Evolutionary conservation across 2,329 filamentous ascomycete genomes (phyloP).

Genomic region (Sclerotinia sclerotiorum): DNA sequence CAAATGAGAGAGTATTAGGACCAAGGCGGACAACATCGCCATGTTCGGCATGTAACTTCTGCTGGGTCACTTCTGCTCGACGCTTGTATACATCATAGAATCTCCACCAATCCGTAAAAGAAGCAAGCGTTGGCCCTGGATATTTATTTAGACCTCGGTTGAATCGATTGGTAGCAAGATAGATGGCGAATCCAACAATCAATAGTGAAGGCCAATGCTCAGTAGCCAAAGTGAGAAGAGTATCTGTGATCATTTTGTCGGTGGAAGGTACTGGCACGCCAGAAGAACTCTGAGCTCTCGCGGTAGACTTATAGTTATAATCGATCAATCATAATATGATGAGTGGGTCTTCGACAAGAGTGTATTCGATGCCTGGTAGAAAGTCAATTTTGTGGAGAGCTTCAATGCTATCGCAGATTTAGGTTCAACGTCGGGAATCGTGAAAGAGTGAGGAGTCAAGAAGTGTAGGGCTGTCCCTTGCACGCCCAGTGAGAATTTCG

Average conservation of each 20-base stretch:
- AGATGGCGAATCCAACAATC: conserved; percentile 42
- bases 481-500: no score
- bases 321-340: neutral
- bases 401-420: neutral
- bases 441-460: neutral
- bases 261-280: neutral
- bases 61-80: conserved; percentile 66
- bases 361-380: neutral
- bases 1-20: conserved; percentile 72
- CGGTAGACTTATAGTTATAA: neutral
- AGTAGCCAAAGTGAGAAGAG: neutral
- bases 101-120: conserved; percentile 71
- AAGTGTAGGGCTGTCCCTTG: neutral
- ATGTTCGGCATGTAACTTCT: conserved; percentile 66
- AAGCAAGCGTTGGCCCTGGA: conserved; percentile 70
- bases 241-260: conserved; percentile 18
- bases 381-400: neutral
- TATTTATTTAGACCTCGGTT: conserved; percentile 65
- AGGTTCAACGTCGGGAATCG: neutral
- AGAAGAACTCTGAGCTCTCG: no score
- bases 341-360: neutral
- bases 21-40: conserved; percentile 74
- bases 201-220: conserved; percentile 47
- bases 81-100: conserved; percentile 66
- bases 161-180: conserved; percentile 51